phyloP scores from a whole-genome alignment of 78 protist species.

The Speleostelium caveatum region DNA sequence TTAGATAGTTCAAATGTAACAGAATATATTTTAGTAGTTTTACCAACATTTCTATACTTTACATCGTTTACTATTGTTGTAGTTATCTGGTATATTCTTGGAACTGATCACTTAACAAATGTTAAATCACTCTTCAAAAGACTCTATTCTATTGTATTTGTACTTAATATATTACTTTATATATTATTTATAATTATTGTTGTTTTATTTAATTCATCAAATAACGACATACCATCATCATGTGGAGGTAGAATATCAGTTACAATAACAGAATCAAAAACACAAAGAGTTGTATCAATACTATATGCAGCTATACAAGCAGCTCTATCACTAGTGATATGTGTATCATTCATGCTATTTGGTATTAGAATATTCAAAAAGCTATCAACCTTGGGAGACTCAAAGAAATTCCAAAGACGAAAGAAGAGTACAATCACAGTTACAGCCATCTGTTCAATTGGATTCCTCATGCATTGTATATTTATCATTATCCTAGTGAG shows the following conservation, averaged over 20 bases:
- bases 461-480: constrained; percentile 16
- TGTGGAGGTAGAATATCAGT: constrained; percentile 60
- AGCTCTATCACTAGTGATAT: background rate
- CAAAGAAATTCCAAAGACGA: background rate
- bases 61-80: background rate
- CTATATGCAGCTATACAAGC: constrained; percentile 30
- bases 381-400: background rate
- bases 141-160: constrained; percentile 1
- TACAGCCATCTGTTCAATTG: background rate
- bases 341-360: background rate
- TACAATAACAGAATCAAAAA: background rate
- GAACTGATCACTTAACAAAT: no score
- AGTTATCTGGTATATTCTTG: background rate
- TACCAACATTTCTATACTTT: background rate
- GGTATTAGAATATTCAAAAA: constrained; percentile 7
- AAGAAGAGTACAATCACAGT: background rate
- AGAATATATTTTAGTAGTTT: background rate
- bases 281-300: constrained; percentile 5
- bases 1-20: no score
- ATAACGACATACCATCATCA: background rate
- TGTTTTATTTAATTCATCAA: constrained; percentile 19
- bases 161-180: constrained; percentile 26
- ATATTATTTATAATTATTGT: constrained; percentile 34
- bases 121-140: background rate
- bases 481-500: constrained; percentile 8